Percentiles rank a stretch among this genome's conserved stretches.
Evolutionary conservation across 2,329 filamentous ascomycete genomes (phyloP).

Genomic region (Nothophoma quercina): DNA sequence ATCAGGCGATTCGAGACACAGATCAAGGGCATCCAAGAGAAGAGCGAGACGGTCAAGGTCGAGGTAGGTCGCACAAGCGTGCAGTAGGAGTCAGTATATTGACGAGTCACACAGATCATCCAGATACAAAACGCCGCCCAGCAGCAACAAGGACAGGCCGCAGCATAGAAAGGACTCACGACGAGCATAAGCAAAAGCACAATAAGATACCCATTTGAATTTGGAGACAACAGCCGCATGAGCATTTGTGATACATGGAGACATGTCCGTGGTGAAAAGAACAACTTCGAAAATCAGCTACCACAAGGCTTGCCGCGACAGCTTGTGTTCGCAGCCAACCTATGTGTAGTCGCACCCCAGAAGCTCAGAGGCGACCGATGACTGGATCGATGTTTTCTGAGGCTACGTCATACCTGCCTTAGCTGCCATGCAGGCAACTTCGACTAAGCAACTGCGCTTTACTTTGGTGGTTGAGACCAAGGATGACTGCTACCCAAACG

Average conservation of each 20-base stretch:
- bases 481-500: too few species aligned
- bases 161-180: constrained; percentile 8
- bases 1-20: constrained; percentile 76
- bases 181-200: background rate
- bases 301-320: too few species aligned
- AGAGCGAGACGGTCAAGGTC: constrained; percentile 69
- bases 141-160: constrained; percentile 34
- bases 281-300: too few species aligned
- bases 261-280: too few species aligned
- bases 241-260: too few species aligned
- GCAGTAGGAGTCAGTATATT: background rate
- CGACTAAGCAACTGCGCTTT: background rate
- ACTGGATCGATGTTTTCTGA: background rate
- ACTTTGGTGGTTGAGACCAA: too few species aligned
- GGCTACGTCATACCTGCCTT: constrained; percentile 1
- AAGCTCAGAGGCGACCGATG: background rate
- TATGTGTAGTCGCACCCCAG: too few species aligned
- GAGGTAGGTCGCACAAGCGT: constrained; percentile 58
- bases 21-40: constrained; percentile 69
- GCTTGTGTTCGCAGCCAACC: too few species aligned
- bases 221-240: too few species aligned
- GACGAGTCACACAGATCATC: constrained; percentile 33
- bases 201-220: constrained; percentile 21
- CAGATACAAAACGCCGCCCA: constrained; percentile 41
- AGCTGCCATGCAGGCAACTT: background rate